Percentiles rank a stretch among this genome's conserved stretches.
Evolutionary conservation across 768 basidiomycete genomes (phyloP).

Genomic region (Mycena rebaudengoi): DNA sequence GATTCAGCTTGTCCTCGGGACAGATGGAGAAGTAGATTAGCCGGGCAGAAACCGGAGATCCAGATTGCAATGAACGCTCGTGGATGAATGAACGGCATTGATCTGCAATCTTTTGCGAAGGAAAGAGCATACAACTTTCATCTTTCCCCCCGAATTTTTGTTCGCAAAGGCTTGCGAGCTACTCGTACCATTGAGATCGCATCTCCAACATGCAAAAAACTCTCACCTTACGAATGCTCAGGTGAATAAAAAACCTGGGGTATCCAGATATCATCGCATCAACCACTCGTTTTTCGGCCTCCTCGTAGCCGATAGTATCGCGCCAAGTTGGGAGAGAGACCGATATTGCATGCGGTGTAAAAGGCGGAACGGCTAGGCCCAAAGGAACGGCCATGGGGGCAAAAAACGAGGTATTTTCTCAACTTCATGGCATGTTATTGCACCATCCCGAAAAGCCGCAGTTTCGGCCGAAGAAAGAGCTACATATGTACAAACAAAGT

Average conservation of each 20-base stretch:
- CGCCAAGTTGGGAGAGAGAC: constrained; percentile 87
- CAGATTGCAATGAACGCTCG: constrained; percentile 52
- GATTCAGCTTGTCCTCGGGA: constrained; percentile 57
- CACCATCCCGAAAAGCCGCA: not conserved
- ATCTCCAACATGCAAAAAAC: not conserved
- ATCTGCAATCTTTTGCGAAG: constrained; percentile 76
- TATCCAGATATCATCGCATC: constrained; percentile 89
- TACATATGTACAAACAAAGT: not conserved
- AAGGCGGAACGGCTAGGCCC: constrained; percentile 57
- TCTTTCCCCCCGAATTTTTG: constrained; percentile 76
- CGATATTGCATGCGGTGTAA: constrained; percentile 78
- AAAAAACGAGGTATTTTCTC: not conserved
- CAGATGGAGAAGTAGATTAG: constrained; percentile 77
- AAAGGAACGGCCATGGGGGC: constrained; percentile 22
- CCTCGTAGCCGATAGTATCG: constrained; percentile 93
- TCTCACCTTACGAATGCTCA: constrained; percentile 82
- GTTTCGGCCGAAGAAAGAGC: not conserved
- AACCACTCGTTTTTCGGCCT: constrained; percentile 82
- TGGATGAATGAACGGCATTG: constrained; percentile 80
- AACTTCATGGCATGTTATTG: not conserved
- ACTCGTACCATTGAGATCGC: not conserved
- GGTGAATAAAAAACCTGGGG: constrained; percentile 93
- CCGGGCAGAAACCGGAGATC: constrained; percentile 56
- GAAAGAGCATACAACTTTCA: constrained; percentile 84
- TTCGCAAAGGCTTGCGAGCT: constrained; percentile 84